Evolutionary conservation across 345 rosid species (phyloP), one percentile per base, ranked within the genome.

Genomic region (Syzygium aqueum): DNA sequence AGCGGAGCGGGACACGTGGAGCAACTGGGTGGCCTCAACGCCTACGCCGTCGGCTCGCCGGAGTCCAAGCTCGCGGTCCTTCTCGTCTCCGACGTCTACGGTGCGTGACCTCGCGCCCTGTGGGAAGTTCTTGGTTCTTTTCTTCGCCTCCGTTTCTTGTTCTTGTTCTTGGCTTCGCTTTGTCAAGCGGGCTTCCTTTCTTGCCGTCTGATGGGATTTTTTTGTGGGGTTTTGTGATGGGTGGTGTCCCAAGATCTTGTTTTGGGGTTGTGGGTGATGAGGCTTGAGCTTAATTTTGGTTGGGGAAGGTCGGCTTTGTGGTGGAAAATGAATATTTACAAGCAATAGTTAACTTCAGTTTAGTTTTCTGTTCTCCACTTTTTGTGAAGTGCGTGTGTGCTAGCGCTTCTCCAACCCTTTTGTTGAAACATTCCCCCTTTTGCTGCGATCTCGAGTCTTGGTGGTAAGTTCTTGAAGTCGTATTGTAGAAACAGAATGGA

Each of bases 21-120:
- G 84, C 89, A 90, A 51, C 10, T 93, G 21, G 93, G 89, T 8
- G 92, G 91, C 86, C 89, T 91, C 51, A 77, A 89, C 6, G 50
- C 91, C 30, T 93, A 93, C 67, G 88, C 90, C 85, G 59, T 87
- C 51, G 93, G 94, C 63, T 28, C 90, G 43, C 37, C 89, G 27
- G 46, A 91, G n/a, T 91, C 93, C 88, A 90, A 89, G 54, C 90
- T 56, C 3, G 89, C 92, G 7, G 80, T 89, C 84, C 87, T 93
- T 59, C 92, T 92, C 63, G 61, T 87, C 85, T 89, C 93, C 25
- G 93, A 93, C 87, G 11, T 92, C 85, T 93, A 16, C 85, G 97
- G 99, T 97, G 89, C 82, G 21, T 54, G 11, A 61, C 63, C n/a
- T 33, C 85, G 13, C 33, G 21, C 46, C 17, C n/a, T 12, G 14